A percentile compares a stretch with the other conserved stretches of the same genome.
phyloP scores from a whole-genome alignment of 345 rosid genomes.

The Microcos paniculata region DNA sequence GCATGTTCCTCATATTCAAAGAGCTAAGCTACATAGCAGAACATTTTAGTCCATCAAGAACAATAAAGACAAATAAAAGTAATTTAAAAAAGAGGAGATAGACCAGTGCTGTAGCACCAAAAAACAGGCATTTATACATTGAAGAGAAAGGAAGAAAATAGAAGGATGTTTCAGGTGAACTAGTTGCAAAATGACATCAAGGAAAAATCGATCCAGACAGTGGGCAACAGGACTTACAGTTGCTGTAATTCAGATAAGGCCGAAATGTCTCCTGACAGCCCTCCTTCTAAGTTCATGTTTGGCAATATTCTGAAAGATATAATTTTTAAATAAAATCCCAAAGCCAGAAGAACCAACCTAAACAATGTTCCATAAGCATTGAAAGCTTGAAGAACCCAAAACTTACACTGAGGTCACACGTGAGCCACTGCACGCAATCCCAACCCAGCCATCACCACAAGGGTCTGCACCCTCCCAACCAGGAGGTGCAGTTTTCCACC shows the following conservation, averaged over 20 bases:
- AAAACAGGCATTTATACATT: too few species aligned
- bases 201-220: background rate
- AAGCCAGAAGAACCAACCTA: background rate
- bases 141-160: too few species aligned
- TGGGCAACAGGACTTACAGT: conserved; percentile 46
- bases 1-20: background rate
- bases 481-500: conserved; percentile 57
- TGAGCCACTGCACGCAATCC: conserved; percentile 48
- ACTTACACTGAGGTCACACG: conserved; percentile 63
- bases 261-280: conserved; percentile 54
- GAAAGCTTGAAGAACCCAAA: conserved; percentile 2
- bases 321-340: background rate
- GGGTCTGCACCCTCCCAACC: conserved; percentile 71
- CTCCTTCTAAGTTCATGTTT: conserved; percentile 54
- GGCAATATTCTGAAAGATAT: conserved; percentile 57
- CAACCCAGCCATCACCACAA: conserved; percentile 70
- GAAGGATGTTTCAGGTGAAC: background rate
- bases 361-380: background rate
- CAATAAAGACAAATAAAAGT: too few species aligned
- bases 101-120: too few species aligned
- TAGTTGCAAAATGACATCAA: background rate
- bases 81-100: too few species aligned
- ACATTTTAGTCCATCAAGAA: too few species aligned
- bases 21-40: too few species aligned
- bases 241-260: conserved; percentile 53